phyloP scores from a whole-genome alignment of 371 early-diverging fungal genomes.

The Mortierella sp. region DNA sequence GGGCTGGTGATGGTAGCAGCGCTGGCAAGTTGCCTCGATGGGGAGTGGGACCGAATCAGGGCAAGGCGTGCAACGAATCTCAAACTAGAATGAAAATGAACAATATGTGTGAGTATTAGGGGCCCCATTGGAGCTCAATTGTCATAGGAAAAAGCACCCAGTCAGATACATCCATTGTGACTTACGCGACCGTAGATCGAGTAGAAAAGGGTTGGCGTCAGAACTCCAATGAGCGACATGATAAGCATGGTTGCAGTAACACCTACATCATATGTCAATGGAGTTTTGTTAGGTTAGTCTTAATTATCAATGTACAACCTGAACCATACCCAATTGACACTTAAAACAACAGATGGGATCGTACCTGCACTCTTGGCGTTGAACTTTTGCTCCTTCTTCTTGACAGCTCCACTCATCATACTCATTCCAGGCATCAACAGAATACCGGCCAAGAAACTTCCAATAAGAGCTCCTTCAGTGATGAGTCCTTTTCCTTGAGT shows the following conservation, averaged over 20 bases:
- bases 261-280: conserved; percentile 55
- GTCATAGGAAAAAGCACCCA: neutral
- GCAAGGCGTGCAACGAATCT: conserved; percentile 69
- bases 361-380: conserved; percentile 93
- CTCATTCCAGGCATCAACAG: conserved; percentile 93
- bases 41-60: conserved; percentile 52
- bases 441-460: conserved; percentile 90
- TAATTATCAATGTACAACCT: neutral
- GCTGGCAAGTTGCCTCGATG: conserved; percentile 64
- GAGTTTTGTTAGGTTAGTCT: neutral
- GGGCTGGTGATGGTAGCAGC: conserved; percentile 76
- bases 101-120: neutral
- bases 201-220: conserved; percentile 96
- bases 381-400: conserved; percentile 92
- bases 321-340: neutral
- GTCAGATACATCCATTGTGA: neutral
- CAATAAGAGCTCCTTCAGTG: conserved; percentile 95
- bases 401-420: conserved; percentile 94
- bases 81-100: conserved; percentile 60
- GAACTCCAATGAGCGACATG: conserved; percentile 92
- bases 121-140: too few species aligned
- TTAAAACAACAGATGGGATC: neutral
- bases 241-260: conserved; percentile 96
- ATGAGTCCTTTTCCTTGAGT: conserved; percentile 88
- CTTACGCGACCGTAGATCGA: conserved; percentile 87